Evolutionary conservation across 768 basidiomycete genomes (phyloP).

Genomic region (Cubamyces lactineus): DNA sequence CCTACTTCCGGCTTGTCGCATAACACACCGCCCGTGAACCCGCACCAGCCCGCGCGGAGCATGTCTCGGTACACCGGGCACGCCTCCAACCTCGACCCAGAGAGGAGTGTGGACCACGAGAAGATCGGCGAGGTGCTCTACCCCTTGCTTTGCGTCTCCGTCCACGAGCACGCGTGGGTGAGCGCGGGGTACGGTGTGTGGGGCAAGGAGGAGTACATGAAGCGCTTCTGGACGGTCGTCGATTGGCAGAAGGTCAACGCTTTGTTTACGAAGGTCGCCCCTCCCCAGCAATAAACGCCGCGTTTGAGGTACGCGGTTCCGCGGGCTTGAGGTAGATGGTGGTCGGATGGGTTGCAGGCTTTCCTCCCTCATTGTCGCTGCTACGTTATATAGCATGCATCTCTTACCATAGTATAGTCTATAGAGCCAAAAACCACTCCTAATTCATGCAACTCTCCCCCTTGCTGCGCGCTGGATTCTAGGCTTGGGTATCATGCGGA

Average conservation of each 20-base stretch:
- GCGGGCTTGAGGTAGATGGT: neutral
- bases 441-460: conserved; percentile 8
- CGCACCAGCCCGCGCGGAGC: conserved; percentile 36
- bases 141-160: conserved; percentile 78
- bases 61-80: conserved; percentile 31
- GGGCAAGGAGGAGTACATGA: conserved; percentile 88
- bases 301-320: neutral
- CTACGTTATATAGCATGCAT: conserved; percentile 7
- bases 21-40: conserved; percentile 34
- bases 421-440: conserved; percentile 27
- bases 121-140: conserved; percentile 58
- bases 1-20: conserved; percentile 48
- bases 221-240: conserved; percentile 80
- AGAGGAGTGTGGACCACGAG: neutral
- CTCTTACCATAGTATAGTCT: conserved; percentile 25
- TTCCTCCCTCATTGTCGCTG: conserved; percentile 1
- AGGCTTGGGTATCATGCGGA: neutral
- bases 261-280: conserved; percentile 29
- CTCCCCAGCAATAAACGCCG: neutral
- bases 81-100: neutral
- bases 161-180: conserved; percentile 89
- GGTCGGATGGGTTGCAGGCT: neutral
- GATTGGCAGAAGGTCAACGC: conserved; percentile 69
- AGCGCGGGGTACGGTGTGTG: conserved; percentile 84
- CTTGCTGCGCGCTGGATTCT: neutral